Evolutionary conservation across 2,329 filamentous ascomycete species (phyloP).

Genomic region (Botrytis fragariae): DNA sequence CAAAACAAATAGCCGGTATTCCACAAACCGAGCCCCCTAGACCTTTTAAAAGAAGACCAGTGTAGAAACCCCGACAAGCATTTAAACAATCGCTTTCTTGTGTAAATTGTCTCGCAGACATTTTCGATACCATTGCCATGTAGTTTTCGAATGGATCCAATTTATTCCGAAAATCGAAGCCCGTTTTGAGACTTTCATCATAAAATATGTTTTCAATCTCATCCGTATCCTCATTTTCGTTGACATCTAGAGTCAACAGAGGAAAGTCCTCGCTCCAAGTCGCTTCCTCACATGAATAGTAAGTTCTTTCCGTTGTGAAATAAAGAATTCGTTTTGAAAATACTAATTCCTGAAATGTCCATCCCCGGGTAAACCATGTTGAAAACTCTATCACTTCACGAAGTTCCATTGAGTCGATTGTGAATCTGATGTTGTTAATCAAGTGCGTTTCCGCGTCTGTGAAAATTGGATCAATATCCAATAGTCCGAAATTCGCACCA

Average conservation of each 20-base stretch:
- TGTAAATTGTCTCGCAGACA: neutral
- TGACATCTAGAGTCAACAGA: neutral
- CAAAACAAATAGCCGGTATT: neutral
- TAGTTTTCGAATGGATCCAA: neutral
- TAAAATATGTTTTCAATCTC: neutral
- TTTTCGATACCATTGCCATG: neutral
- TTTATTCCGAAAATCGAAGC: neutral
- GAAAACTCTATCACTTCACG: neutral
- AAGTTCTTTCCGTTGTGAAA: constrained; percentile 25
- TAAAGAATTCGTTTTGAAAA: constrained; percentile 28
- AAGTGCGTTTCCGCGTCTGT: neutral
- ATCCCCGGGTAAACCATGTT: constrained; percentile 24
- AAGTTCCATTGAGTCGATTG: neutral
- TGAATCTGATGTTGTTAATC: neutral
- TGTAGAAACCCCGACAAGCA: neutral
- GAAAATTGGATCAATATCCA: neutral
- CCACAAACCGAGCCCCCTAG: neutral
- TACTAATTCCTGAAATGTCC: constrained; percentile 32
- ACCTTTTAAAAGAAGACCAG: neutral
- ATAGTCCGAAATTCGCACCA: neutral
- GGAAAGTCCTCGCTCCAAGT: constrained; percentile 8
- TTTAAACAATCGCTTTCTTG: neutral
- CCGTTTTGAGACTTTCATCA: neutral
- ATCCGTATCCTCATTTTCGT: neutral
- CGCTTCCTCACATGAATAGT: constrained; percentile 30